phyloP scores from a whole-genome alignment of 208 protist genomes.

The Porcisia hertigi region DNA sequence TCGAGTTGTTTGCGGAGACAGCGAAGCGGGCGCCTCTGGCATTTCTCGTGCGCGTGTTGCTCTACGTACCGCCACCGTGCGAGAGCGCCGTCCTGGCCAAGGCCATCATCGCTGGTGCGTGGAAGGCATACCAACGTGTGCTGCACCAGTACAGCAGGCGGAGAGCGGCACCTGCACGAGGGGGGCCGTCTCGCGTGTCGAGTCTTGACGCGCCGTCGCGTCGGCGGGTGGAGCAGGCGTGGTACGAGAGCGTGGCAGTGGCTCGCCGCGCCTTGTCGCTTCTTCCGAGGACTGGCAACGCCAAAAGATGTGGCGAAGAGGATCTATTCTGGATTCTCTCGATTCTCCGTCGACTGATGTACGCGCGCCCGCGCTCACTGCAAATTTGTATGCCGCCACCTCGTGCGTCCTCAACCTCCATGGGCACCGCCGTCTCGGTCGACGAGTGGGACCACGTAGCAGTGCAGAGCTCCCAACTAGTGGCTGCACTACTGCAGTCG shows the following conservation, averaged over 20 bases:
- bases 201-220: background rate
- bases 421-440: background rate
- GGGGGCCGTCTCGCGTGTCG: background rate
- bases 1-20: slow-evolving; percentile 52
- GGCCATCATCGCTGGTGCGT: slow-evolving; percentile 31
- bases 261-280: slow-evolving; percentile 20
- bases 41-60: slow-evolving; percentile 41
- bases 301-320: background rate
- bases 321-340: background rate
- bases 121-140: slow-evolving; percentile 24
- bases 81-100: slow-evolving; percentile 28
- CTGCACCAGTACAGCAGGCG: slow-evolving; percentile 1
- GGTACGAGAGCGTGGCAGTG: slow-evolving; percentile 22
- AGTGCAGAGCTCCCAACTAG: slow-evolving; percentile 8
- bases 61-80: slow-evolving; percentile 28
- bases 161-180: background rate
- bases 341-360: slow-evolving; percentile 9
- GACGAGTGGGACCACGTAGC: slow-evolving; percentile 2
- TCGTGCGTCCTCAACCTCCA: background rate
- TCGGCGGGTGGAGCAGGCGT: slow-evolving; percentile 10
- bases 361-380: slow-evolving; percentile 14
- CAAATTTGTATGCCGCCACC: background rate
- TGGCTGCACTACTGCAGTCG: background rate
- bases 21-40: slow-evolving; percentile 36
- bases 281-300: background rate